Percentiles rank a stretch among this genome's conserved stretches.
phyloP scores from a whole-genome alignment of 2,329 filamentous ascomycete genomes.

The Epichloe scottii region DNA sequence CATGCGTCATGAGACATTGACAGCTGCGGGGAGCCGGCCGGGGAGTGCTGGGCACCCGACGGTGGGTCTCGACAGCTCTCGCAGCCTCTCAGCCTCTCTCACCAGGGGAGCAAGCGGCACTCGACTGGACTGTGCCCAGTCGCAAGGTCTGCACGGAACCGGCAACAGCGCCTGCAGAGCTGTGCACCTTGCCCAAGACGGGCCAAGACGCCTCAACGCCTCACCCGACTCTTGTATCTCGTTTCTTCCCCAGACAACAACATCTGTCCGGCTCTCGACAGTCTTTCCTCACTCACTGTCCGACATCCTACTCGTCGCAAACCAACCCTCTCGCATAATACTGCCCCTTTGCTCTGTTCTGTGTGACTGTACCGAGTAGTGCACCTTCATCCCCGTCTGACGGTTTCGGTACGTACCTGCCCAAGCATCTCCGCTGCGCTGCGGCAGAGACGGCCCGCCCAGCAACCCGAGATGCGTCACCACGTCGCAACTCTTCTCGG shows the following conservation, averaged over 20 bases:
- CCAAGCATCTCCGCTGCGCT: neutral
- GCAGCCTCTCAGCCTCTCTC: no score
- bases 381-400: neutral
- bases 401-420: neutral
- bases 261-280: neutral
- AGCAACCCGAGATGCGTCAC: conserved; percentile 19
- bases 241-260: neutral
- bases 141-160: no score
- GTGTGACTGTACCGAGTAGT: neutral
- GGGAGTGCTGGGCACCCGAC: no score
- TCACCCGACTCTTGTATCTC: neutral
- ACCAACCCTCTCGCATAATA: neutral
- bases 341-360: neutral
- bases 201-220: neutral
- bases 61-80: no score
- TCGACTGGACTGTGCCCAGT: no score
- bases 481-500: conserved; percentile 19
- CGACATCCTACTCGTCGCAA: no score
- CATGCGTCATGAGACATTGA: no score
- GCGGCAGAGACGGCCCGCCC: conserved; percentile 5
- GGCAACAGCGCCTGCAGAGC: no score
- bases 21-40: no score
- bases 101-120: no score
- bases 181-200: no score
- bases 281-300: neutral